Evolutionary conservation across 805 yeast species (phyloP), one percentile per base, ranked within the genome.

Genomic region (Schizosaccharomyces osmophilus): DNA sequence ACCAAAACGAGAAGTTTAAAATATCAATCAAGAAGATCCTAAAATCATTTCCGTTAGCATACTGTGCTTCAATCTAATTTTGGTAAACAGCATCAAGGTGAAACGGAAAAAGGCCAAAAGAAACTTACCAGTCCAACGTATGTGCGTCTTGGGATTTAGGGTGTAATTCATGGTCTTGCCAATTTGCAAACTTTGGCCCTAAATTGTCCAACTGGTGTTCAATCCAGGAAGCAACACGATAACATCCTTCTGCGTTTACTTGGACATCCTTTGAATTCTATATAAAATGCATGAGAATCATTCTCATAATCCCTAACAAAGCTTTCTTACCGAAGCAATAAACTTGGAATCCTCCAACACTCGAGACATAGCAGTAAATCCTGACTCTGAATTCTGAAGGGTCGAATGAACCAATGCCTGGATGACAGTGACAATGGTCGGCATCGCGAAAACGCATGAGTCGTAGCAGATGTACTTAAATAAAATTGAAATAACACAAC

Each of bases 1-100:
- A 70, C 78, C 78, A 75, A 65, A 75, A 75, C 45, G 75, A 70
- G 66, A 75, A 75, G 61, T 75, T 75, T 48, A 75, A 68, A 45
- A 74, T 67, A 60, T 75, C 78, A 3, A 75, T 73, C 0, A 72
- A 64, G 62, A 75, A 75, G 2, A 75, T 72, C 77, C 77, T 74
- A 63, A 73, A 13, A 71, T 68, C 2, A 64, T 61, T 5, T 58
- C 24, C 29, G 15, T 54, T 55, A 55, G 32, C 4, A 32, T 5
- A 55, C 1, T 45, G 26, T 45, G 51, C 15, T 9, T 36, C 8
- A 5, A 31, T 31, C 6, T 31, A 31, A n/a, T 19, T 24, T 19
- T n/a, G 51, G 51, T 45, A 45, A 24, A 51, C 57, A 9, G n/a
- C 32, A 29, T 51, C 2, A 29, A 26, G 19, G 11, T 51, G 13